A percentile compares a stretch with the other conserved stretches of the same genome.
Evolutionary conservation across 192 early-diverging fungal genomes (phyloP).

Genomic region (Coemansia erecta): DNA sequence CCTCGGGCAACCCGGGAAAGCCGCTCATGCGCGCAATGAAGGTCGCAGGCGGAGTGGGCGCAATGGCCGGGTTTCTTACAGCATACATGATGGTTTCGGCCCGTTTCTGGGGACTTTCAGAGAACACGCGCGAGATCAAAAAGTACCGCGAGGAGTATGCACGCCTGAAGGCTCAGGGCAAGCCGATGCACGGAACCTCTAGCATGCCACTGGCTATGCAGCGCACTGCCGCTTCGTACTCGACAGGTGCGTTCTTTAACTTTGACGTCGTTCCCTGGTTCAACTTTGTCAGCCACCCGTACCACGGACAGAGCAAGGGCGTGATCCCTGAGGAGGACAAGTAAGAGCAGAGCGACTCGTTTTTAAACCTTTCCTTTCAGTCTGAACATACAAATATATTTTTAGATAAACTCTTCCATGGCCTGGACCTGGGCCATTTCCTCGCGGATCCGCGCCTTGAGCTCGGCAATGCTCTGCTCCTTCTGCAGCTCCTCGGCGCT

Average conservation of each 20-base stretch:
- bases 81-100: conserved; percentile 65
- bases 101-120: conserved; percentile 89
- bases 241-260: conserved; percentile 65
- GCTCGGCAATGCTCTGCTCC: conserved; percentile 35
- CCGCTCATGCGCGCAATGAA: conserved; percentile 57
- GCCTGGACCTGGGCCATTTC: conserved; percentile 48
- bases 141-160: conserved; percentile 65
- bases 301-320: conserved; percentile 60
- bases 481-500: conserved; percentile 12
- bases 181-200: conserved; percentile 64
- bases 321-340: conserved; percentile 45
- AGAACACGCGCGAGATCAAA: conserved; percentile 79
- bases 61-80: conserved; percentile 73
- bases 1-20: conserved; percentile 44
- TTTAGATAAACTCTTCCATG: conserved; percentile 50
- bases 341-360: background rate
- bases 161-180: conserved; percentile 62
- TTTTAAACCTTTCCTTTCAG: background rate
- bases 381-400: conserved; percentile 11
- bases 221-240: conserved; percentile 61
- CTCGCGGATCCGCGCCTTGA: conserved; percentile 46
- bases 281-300: conserved; percentile 77
- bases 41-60: conserved; percentile 53
- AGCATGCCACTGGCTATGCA: conserved; percentile 59
- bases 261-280: conserved; percentile 71